Percentiles rank a stretch among this genome's conserved stretches.
Evolutionary conservation across 305 asterid genomes (phyloP).

Genomic region (Fraxinus paxiana): DNA sequence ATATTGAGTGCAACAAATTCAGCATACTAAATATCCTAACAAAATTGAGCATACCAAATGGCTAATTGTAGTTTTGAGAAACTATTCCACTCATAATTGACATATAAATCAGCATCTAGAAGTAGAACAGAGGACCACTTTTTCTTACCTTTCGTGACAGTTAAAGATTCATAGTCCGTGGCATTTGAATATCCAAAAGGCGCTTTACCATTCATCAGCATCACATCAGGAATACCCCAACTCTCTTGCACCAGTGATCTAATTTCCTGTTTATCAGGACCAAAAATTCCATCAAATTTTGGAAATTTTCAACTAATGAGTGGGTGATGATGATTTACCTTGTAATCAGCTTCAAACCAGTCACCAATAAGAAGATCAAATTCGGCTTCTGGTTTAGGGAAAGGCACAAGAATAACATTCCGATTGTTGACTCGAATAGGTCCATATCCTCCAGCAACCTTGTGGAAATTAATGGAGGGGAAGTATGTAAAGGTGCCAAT

Average conservation of each 20-base stretch:
- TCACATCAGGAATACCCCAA: conserved; percentile 23
- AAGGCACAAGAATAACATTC: conserved; percentile 36
- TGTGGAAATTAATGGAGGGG: conserved; percentile 45
- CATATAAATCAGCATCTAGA: background rate
- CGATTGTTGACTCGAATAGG: conserved; percentile 56
- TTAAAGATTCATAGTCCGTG: conserved; percentile 37
- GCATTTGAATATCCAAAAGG: conserved; percentile 32
- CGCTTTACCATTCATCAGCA: conserved; percentile 70
- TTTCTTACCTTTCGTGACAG: conserved; percentile 43
- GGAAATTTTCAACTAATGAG: background rate
- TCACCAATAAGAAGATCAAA: conserved; percentile 58
- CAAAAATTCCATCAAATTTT: background rate
- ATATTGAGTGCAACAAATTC: background rate
- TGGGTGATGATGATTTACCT: conserved; percentile 25
- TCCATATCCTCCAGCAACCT: conserved; percentile 62
- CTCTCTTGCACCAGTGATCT: conserved; percentile 12
- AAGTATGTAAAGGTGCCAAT: conserved; percentile 57
- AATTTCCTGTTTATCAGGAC: conserved; percentile 21
- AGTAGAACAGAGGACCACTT: background rate
- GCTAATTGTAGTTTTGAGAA: background rate
- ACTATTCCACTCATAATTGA: background rate
- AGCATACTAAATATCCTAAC: background rate
- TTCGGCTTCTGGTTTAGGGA: conserved; percentile 45
- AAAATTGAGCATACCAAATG: too few species aligned
- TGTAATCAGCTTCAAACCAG: conserved; percentile 35